Base-by-base conservation (phyloP, 495 filamentous ascomycete genomes). In the Podospora pseudopauciseta region DNA sequence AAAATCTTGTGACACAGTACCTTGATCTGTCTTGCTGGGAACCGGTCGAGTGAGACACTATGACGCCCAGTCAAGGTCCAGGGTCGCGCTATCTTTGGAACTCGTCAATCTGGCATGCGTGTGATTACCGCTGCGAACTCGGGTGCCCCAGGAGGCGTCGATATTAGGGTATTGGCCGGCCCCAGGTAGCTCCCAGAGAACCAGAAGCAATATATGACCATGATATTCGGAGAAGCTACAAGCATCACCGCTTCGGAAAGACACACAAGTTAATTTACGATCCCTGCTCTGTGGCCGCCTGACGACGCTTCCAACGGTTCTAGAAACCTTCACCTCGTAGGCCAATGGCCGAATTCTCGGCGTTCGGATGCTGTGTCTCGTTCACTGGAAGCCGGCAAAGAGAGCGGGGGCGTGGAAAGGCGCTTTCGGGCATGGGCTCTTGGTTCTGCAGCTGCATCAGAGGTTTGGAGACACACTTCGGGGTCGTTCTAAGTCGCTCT, bases 1-100 rank as follows among this genome's bases (percentile, higher is more conserved):
- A 63, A 34, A 58, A 60, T 72, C 68, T 27, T 56, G 71, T 71
- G 27, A 49, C 62, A 70, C 73, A 34, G 57, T 65, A 23, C 65
- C 49, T 66, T 56, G 28, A 39, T 19, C 39, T 65, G 34, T 64
- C 61, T 65, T 59, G 64, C 28, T 32, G 23, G 20, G 27, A 64
- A 49, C 27, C 60, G 32, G 57, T 39, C 39, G 56, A 18, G 63
- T 70, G 67, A 75, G 67, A 75, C 71, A 71, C 55, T 19, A 73
- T 75, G 71, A 73, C 71, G 69, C 67, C 67, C 63, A 68, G 54
- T 5, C 65, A 68, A 65, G 26, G 67, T 67, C 57, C 28, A 62
- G 19, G 60, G 63, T 32, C 16, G 53, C 54, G 63, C 57, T 60
- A 69, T 62, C 66, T 73, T 39, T 64, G 63, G 63, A 54, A 18